Conservation (phyloP, 257 asterid genomes). For the Voacanga thouarsii region DNA sequence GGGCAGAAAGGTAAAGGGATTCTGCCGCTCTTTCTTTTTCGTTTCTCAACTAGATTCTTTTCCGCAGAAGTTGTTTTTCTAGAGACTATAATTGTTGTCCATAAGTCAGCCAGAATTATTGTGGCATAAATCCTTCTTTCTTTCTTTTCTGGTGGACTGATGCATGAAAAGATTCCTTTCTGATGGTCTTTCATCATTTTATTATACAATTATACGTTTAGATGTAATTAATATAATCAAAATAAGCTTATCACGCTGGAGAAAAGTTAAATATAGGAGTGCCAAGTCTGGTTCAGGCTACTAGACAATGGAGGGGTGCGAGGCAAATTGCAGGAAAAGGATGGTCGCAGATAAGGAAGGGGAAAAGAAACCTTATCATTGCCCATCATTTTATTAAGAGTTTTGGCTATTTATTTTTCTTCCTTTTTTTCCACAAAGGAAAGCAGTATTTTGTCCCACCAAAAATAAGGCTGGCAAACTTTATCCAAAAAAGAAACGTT, state of each 20-base stretch:
- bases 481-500: not conserved
- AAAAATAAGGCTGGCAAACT: not conserved
- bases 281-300: too few relatives aligned
- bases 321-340: too few relatives aligned
- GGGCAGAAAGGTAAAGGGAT: conserved; percentile 23
- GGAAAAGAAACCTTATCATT: too few relatives aligned
- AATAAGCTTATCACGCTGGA: too few relatives aligned
- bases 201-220: too few relatives aligned
- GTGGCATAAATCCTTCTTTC: not conserved
- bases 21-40: not conserved
- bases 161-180: too few relatives aligned
- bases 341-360: too few relatives aligned
- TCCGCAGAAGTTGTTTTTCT: not conserved
- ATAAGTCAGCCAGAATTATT: not conserved
- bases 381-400: not conserved
- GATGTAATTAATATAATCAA: too few relatives aligned
- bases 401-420: not conserved
- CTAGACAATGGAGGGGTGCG: too few relatives aligned
- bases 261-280: too few relatives aligned
- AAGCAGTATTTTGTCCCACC: not conserved
- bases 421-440: not conserved
- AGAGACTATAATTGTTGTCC: not conserved
- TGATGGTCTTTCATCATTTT: too few relatives aligned
- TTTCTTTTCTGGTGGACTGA: not conserved
- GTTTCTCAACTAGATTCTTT: not conserved